Percentiles rank a stretch among this genome's conserved stretches.
These are phyloP conservation scores for Salmacisia buchloeana DNA, from an alignment of 1,284 basidiomycete species.

Conservation along the genomic window DNA sequence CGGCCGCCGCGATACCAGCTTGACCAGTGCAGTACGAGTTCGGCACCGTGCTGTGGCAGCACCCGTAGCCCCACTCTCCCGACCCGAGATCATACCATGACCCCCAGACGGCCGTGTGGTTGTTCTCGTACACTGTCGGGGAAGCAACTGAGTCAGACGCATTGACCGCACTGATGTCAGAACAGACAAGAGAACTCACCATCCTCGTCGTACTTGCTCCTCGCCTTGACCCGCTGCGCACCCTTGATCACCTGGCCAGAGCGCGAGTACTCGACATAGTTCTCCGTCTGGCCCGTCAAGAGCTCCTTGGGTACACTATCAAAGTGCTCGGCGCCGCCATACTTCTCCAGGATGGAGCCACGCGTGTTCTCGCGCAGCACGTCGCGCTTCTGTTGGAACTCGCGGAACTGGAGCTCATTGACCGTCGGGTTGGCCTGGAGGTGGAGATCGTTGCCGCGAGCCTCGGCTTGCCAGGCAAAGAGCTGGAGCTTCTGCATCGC, in stretches of 20 bases:
- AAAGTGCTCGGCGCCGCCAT: slow-evolving; percentile 91
- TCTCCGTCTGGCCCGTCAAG: slow-evolving; percentile 85
- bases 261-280: slow-evolving; percentile 94
- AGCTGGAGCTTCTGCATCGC: slow-evolving; percentile 86
- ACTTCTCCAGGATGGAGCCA: slow-evolving; percentile 58
- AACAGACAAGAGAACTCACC: neutral
- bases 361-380: slow-evolving; percentile 79
- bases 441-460: slow-evolving; percentile 88
- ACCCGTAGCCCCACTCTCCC: slow-evolving; percentile 84
- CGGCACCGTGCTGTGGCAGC: slow-evolving; percentile 82
- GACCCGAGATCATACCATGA: slow-evolving; percentile 77
- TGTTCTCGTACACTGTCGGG: slow-evolving; percentile 72
- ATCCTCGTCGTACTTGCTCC: slow-evolving; percentile 92
- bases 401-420: slow-evolving; percentile 79
- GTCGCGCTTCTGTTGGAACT: slow-evolving; percentile 88
- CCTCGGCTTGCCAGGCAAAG: slow-evolving; percentile 94
- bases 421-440: slow-evolving; percentile 91
- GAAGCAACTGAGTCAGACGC: neutral
- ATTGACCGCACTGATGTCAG: slow-evolving; percentile 3
- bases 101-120: slow-evolving; percentile 91
- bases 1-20: slow-evolving; percentile 71
- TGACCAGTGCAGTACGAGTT: slow-evolving; percentile 87
- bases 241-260: slow-evolving; percentile 87
- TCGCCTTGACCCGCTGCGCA: slow-evolving; percentile 73
- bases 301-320: slow-evolving; percentile 81